Percentiles rank a stretch among this genome's conserved stretches.
These are phyloP conservation scores for Botryotinia calthae DNA, from an alignment of 2,329 filamentous ascomycete genomes.

Conservation along the genomic window DNA sequence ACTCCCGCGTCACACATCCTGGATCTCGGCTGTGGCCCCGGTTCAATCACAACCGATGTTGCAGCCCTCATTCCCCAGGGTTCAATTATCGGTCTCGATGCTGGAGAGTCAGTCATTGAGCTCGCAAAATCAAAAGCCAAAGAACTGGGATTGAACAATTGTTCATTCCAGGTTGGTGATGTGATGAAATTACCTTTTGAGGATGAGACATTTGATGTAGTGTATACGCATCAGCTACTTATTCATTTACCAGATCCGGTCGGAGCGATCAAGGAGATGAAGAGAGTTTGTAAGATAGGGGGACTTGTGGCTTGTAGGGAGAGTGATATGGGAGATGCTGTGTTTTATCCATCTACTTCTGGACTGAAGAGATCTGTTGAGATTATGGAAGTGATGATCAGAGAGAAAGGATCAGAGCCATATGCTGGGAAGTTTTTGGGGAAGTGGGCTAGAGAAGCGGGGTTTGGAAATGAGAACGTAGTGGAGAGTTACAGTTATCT, in stretches of 20 bases:
- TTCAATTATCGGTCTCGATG: conserved; percentile 14
- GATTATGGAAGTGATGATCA: conserved; percentile 10
- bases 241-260: conserved; percentile 13
- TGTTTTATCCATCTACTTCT: background rate
- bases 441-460: conserved; percentile 16
- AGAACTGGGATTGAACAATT: background rate
- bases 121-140: background rate
- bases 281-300: conserved; percentile 13
- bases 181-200: conserved; percentile 16
- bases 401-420: conserved; percentile 13
- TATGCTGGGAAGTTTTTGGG: conserved; percentile 2
- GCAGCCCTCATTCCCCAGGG: conserved; percentile 8
- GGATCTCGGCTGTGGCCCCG: conserved; percentile 20
- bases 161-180: conserved; percentile 16
- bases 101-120: background rate
- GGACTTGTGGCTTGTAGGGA: conserved; percentile 20
- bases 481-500: conserved; percentile 16
- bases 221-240: conserved; percentile 20
- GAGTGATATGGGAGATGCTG: conserved; percentile 7
- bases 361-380: background rate
- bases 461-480: background rate
- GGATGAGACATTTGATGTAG: conserved; percentile 15
- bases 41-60: conserved; percentile 9
- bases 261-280: conserved; percentile 9
- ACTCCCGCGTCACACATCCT: background rate